Percentiles rank a stretch among this genome's conserved stretches.
These are phyloP conservation scores for Rhodosporidiobolus odoratus DNA, from an alignment of 768 basidiomycete species.

Conservation along the genomic window DNA sequence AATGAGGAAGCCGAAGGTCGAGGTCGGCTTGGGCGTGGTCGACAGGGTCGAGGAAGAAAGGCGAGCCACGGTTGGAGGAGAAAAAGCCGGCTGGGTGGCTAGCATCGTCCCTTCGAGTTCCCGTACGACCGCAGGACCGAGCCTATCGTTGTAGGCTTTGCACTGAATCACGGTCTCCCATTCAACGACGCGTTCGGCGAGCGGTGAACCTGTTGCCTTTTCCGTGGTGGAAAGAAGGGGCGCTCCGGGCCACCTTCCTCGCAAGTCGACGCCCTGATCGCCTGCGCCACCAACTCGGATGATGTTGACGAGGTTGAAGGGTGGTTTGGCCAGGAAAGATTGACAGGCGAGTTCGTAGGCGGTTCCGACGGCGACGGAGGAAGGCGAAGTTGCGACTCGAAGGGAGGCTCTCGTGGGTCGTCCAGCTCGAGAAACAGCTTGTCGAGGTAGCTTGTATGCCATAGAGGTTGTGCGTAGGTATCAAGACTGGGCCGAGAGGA, in stretches of 20 bases:
- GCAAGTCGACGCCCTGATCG: slow-evolving; percentile 27
- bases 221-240: neutral
- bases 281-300: slow-evolving; percentile 13
- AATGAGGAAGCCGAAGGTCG: slow-evolving; percentile 8
- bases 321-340: neutral
- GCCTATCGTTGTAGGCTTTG: slow-evolving; percentile 1
- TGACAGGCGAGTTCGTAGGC: slow-evolving; percentile 23
- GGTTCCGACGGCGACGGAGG: slow-evolving; percentile 8
- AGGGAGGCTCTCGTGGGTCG: neutral
- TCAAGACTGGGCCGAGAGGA: neutral
- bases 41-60: too few species aligned
- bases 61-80: too few species aligned
- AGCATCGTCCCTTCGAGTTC: slow-evolving; percentile 26
- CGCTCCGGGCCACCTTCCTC: neutral
- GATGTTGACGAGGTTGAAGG: neutral
- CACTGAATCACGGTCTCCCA: slow-evolving; percentile 22
- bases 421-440: neutral
- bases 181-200: neutral
- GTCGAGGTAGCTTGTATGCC: neutral
- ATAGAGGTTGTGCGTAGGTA: neutral
- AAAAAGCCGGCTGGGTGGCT: neutral
- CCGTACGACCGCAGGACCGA: slow-evolving; percentile 11
- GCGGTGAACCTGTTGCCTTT: too few species aligned
- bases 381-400: neutral
- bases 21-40: neutral